Evolutionary conservation across 495 filamentous ascomycete species (phyloP), one percentile per base, ranked within the genome.

Genomic region (Hypoxylon perforatum): DNA sequence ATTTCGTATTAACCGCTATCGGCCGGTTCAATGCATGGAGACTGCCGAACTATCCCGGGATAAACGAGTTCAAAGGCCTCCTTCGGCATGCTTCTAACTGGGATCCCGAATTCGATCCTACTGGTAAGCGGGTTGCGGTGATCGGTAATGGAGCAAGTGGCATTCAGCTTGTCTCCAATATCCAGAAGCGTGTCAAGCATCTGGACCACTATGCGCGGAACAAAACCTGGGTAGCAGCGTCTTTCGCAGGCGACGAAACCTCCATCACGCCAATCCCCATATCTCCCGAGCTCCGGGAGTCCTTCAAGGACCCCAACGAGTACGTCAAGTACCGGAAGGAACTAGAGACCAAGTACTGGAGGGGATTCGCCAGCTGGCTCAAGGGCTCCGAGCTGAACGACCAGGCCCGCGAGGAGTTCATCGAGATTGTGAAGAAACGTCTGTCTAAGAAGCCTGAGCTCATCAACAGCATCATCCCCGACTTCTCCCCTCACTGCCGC

Each of bases 401-500:
- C 0, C 75, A 71, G 4, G 70, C 82, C 19, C 78, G 81, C 2
- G 77, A 84, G 41, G 78, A 76, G 30, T 88, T 87, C 80, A 82
- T 75, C 0, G 68, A 81, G 19, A 69, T 85, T 10, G 86, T 86
- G 82, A 63, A 79, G 48, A 52, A 83, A 33, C 79, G 85, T 3
- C 65, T 89, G 18, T 73, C 77, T 10, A 78, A 80, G 41, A 85
- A 88, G 57, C 83, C 86, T 1, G 83, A 86, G 25, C 76, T 90
- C 18, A 68, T 79, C 18, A 77, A 84, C 8, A 76, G 80, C 30
- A 81, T 90, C 45, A 78, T 87, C 30, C 90, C 90, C 0, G 84
- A 88, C 57, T 93, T 90, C 70, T 81, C 83, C 0, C 87, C 87
- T 4, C 84, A 87, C 70, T 93, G 90, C 67, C 84, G 89, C 46